These are phyloP conservation scores for Yamadazyma takamatsuzukensis DNA, from an alignment of 805 yeast genomes.

Conservation along the genomic window DNA sequence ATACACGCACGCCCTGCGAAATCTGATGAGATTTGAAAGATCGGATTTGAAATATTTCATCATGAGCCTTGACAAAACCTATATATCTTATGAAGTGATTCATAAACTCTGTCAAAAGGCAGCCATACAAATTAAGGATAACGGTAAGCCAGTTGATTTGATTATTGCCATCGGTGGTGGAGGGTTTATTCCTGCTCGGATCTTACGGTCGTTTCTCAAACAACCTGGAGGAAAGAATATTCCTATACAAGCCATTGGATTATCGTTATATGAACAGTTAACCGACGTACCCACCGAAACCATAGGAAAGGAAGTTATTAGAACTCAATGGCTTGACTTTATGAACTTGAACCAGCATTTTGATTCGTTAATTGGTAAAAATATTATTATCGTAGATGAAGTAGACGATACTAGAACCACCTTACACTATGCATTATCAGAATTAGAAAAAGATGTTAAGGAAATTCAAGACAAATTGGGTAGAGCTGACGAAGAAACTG, in stretches of 20 bases:
- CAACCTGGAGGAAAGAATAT: slow-evolving; percentile 59
- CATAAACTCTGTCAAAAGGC: slow-evolving; percentile 78
- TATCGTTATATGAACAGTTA: slow-evolving; percentile 60
- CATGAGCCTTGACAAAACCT: slow-evolving; percentile 38
- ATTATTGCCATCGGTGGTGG: slow-evolving; percentile 73
- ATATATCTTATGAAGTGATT: slow-evolving; percentile 74
- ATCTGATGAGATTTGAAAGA: too few species aligned
- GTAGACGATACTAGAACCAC: slow-evolving; percentile 93
- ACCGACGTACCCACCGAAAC: slow-evolving; percentile 26
- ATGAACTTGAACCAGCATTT: slow-evolving; percentile 65
- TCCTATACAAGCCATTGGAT: slow-evolving; percentile 68
- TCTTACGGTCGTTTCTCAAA: slow-evolving; percentile 60
- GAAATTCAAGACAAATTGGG: slow-evolving; percentile 59
- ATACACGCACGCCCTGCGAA: too few species aligned
- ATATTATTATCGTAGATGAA: slow-evolving; percentile 80
- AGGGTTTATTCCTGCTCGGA: slow-evolving; percentile 68
- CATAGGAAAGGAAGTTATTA: slow-evolving; percentile 75
- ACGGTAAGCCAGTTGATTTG: slow-evolving; percentile 46
- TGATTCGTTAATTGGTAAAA: slow-evolving; percentile 76
- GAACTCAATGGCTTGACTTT: slow-evolving; percentile 90
- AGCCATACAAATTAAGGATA: slow-evolving; percentile 48
- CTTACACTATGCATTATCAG: slow-evolving; percentile 76
- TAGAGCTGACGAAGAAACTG: slow-evolving; percentile 56
- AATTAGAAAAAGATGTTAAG: slow-evolving; percentile 61
- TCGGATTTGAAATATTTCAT: slow-evolving; percentile 1